Evolutionary conservation across 768 basidiomycete genomes (phyloP), one percentile per base, ranked within the genome.

Genomic region (Tephrocybe sp.): DNA sequence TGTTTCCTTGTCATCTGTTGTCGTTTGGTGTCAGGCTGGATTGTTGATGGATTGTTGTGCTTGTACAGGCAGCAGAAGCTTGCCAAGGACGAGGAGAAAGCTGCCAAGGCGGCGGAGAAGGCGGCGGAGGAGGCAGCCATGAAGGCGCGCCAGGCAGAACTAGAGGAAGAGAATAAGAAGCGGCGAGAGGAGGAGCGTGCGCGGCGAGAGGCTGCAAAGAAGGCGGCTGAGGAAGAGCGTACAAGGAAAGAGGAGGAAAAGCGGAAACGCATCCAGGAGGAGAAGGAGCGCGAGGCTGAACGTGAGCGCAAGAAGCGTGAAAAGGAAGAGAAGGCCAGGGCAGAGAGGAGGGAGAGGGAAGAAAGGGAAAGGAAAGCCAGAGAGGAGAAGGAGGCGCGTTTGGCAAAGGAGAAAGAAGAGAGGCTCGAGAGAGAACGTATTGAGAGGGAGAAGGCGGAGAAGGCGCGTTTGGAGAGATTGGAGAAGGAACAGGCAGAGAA

Each of bases 1-100:
- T 54, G 44, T 44, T 43, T 42, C 33, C 41, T 45, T 26, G 3
- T 26, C 7, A 4, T 26, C 26, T 26, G 26, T 26, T 26, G 26
- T 26, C 26, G 26, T 26, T n/a, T n/a, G n/a, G n/a, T n/a, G n/a
- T n/a, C n/a, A n/a, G n/a, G n/a, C 26, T 26, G 26, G 7, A 26
- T 26, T 46, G 38, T 49, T 46, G 45, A 47, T 38, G 20, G 22
- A 41, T 30, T 11, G 51, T n/a, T 13, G 26, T 20, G 20, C 59
- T 22, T 19, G 22, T 30, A 23, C 58, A 98, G 95, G 72, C 83
- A 82, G 67, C 94, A 97, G 73, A 97, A 96, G 69, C 75, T 82
- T 57, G 89, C 87, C 38, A 96, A 96, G 65, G 97, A 98, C 55
- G 91, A 92, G 65, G 94, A 95, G 68, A 83, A 83, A 53, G 90